Conservation (phyloP, 176 grass and related monocot genomes). For the Cymbopogon citratus region DNA sequence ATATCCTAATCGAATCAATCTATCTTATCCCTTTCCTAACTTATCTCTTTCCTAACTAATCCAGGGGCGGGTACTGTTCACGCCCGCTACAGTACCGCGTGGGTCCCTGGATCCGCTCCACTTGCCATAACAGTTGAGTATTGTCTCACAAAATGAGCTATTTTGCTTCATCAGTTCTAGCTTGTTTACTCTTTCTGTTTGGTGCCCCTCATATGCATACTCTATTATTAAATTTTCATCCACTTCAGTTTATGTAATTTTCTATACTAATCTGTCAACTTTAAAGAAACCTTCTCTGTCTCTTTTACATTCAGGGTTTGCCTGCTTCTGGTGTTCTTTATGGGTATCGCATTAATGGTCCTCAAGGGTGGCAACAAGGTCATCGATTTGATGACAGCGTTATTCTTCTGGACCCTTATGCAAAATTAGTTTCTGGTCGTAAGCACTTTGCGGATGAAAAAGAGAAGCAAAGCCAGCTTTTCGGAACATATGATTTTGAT, state of each 20-base stretch:
- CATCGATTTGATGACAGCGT: conserved; percentile 78
- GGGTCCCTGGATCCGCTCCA: no score
- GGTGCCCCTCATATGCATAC: background rate
- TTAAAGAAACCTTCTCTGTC: conserved; percentile 13
- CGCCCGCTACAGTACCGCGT: no score
- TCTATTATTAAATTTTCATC: background rate
- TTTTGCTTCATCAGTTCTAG: conserved; percentile 14
- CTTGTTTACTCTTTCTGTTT: conserved; percentile 9
- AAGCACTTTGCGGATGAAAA: conserved; percentile 59
- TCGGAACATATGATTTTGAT: conserved; percentile 85
- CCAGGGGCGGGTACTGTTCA: no score
- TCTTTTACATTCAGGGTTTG: conserved; percentile 62
- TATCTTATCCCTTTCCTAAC: no score
- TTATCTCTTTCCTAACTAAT: no score
- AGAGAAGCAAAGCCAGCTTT: conserved; percentile 47
- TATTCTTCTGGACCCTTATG: conserved; percentile 90
- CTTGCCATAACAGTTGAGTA: background rate
- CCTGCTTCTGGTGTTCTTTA: conserved; percentile 70
- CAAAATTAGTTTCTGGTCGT: conserved; percentile 86
- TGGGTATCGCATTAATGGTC: conserved; percentile 78
- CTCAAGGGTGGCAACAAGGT: conserved; percentile 66
- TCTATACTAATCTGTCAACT: background rate
- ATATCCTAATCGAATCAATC: no score
- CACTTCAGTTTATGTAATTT: conserved; percentile 27
- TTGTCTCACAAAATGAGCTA: background rate